These are phyloP conservation scores for Pseudoperonospora humuli DNA, from an alignment of 352 stramenopile genomes.

Conservation along the genomic window DNA sequence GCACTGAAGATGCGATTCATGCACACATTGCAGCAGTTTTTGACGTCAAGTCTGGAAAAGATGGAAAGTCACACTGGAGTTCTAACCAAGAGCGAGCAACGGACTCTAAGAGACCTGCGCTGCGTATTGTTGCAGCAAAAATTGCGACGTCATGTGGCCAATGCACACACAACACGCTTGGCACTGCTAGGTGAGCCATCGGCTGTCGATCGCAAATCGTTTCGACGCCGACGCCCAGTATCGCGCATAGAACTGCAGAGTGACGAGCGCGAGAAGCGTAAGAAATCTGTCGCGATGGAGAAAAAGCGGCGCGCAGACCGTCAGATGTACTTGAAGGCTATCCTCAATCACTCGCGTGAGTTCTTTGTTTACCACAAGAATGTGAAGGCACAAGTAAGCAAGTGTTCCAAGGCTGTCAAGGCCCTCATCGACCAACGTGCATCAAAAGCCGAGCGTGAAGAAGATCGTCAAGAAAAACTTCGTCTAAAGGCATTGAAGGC, in stretches of 20 bases:
- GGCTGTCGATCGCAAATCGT: conserved; percentile 63
- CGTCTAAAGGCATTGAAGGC: conserved; percentile 86
- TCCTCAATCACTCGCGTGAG: conserved; percentile 78
- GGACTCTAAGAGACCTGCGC: conserved; percentile 50
- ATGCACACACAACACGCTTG: conserved; percentile 54
- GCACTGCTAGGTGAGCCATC: conserved; percentile 56
- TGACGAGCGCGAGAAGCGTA: conserved; percentile 71
- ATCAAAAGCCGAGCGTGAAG: conserved; percentile 75
- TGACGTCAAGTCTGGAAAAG: conserved; percentile 52
- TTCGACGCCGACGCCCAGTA: conserved; percentile 56
- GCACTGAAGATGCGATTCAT: conserved; percentile 67
- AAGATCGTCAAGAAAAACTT: conserved; percentile 83
- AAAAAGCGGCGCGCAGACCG: conserved; percentile 74
- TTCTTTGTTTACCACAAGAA: conserved; percentile 87
- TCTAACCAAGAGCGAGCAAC: conserved; percentile 35
- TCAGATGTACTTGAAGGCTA: conserved; percentile 71
- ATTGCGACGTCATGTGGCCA: conserved; percentile 48
- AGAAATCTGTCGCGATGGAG: conserved; percentile 74
- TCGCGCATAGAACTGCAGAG: conserved; percentile 56
- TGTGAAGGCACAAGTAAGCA: conserved; percentile 60
- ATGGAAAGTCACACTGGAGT: conserved; percentile 34
- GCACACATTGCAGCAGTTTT: conserved; percentile 62
- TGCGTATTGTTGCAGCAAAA: conserved; percentile 72
- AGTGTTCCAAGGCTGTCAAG: conserved; percentile 65
- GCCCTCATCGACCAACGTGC: conserved; percentile 67